Conservation (phyloP, 1,284 basidiomycete genomes). For the Meripilus lineatus region DNA sequence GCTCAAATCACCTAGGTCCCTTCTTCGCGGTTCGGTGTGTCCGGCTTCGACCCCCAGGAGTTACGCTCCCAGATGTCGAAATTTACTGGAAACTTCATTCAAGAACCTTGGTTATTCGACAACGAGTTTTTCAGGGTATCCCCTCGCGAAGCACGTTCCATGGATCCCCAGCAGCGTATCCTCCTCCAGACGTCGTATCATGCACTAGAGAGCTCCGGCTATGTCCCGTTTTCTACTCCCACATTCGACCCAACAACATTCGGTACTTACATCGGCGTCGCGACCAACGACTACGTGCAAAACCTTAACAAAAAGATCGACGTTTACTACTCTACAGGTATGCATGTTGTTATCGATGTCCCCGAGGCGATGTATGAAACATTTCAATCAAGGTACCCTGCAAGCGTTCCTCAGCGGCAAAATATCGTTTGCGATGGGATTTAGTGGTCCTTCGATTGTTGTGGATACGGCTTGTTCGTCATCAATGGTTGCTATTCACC, state of each 20-base stretch:
- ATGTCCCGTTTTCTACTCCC: slow-evolving; percentile 50
- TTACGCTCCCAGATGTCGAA: slow-evolving; percentile 38
- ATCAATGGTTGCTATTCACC: slow-evolving; percentile 61
- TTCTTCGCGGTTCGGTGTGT: slow-evolving; percentile 46
- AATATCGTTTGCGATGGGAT: slow-evolving; percentile 61
- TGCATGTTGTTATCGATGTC: too few relatives aligned
- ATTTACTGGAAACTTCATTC: slow-evolving; percentile 60
- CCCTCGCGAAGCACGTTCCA: slow-evolving; percentile 64
- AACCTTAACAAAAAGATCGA: slow-evolving; percentile 60
- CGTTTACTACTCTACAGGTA: slow-evolving; percentile 68
- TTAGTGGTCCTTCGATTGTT: slow-evolving; percentile 65
- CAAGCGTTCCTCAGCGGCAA: slow-evolving; percentile 66
- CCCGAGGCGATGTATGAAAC: not conserved
- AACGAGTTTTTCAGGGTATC: slow-evolving; percentile 67
- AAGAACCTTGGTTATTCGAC: slow-evolving; percentile 55
- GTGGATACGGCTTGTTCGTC: slow-evolving; percentile 73
- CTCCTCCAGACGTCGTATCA: slow-evolving; percentile 61
- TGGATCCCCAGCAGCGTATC: slow-evolving; percentile 73
- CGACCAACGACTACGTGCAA: slow-evolving; percentile 64
- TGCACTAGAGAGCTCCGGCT: slow-evolving; percentile 66
- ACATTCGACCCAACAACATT: slow-evolving; percentile 48
- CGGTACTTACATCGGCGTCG: slow-evolving; percentile 62
- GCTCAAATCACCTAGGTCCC: slow-evolving; percentile 44
- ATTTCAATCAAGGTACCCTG: slow-evolving; percentile 55
- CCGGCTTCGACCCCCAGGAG: slow-evolving; percentile 31